Conservation (phyloP, 2,329 filamentous ascomycete species). For the Tetracladium maxilliforme region DNA sequence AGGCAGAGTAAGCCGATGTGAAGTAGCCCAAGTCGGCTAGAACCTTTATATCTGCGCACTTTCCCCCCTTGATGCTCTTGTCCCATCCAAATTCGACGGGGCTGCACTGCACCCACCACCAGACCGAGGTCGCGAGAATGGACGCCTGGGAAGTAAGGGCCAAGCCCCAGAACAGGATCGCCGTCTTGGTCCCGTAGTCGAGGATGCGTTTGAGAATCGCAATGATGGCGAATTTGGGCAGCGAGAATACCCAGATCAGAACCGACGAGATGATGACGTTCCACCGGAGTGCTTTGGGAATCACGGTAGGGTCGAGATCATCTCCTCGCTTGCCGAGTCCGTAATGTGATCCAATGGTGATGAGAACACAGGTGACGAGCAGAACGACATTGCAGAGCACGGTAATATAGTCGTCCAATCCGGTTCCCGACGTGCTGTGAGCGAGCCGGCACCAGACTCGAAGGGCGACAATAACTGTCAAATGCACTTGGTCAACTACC, state of each 20-base stretch:
- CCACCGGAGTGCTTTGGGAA: slow-evolving; percentile 11
- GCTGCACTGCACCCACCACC: slow-evolving; percentile 15
- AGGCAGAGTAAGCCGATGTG: slow-evolving; percentile 14
- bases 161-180: slow-evolving; percentile 14
- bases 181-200: slow-evolving; percentile 13
- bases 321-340: slow-evolving; percentile 13
- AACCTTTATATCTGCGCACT: slow-evolving; percentile 9
- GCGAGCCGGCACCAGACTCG: slow-evolving; percentile 2
- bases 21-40: slow-evolving; percentile 13
- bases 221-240: slow-evolving; percentile 18
- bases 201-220: slow-evolving; percentile 16
- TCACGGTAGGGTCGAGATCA: slow-evolving; percentile 6
- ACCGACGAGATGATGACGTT: slow-evolving; percentile 15
- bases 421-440: slow-evolving; percentile 7
- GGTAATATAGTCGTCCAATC: slow-evolving; percentile 16
- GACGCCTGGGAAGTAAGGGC: slow-evolving; percentile 15
- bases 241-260: slow-evolving; percentile 17
- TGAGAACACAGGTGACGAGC: slow-evolving; percentile 13
- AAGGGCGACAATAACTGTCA: slow-evolving; percentile 2
- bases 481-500: slow-evolving; percentile 2
- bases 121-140: slow-evolving; percentile 13
- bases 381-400: slow-evolving; percentile 13
- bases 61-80: slow-evolving; percentile 9
- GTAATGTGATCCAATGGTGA: slow-evolving; percentile 11
- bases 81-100: slow-evolving; percentile 13